phyloP scores from a whole-genome alignment of 2,329 filamentous ascomycete species.

The Macrophomina pseudophaseolina region DNA sequence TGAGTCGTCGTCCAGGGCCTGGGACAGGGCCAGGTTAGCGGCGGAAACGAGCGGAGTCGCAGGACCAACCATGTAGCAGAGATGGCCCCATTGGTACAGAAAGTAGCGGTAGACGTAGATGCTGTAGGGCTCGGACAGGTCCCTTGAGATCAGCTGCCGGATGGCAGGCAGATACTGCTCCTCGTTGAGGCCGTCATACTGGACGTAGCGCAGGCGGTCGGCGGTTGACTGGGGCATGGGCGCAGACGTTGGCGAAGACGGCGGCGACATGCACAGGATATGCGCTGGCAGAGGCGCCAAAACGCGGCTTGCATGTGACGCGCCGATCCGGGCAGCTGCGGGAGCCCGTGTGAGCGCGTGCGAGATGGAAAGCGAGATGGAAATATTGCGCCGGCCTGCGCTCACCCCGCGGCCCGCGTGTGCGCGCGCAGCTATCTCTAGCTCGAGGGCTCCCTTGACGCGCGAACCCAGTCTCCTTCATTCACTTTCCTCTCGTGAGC shows the following conservation, averaged over 20 bases:
- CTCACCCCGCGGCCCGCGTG: background rate
- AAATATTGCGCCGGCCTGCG: background rate
- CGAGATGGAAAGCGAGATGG: background rate
- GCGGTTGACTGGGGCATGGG: conserved; percentile 8
- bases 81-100: conserved; percentile 92
- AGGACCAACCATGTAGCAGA: conserved; percentile 83
- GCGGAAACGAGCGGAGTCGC: conserved; percentile 9
- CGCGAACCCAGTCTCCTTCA: background rate
- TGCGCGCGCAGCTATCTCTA: background rate
- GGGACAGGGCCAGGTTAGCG: conserved; percentile 5
- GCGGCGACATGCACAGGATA: conserved; percentile 1
- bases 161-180: conserved; percentile 79
- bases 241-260: background rate
- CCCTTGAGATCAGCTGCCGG: conserved; percentile 89
- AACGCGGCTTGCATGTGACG: conserved; percentile 2
- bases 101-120: conserved; percentile 99
- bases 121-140: conserved; percentile 96
- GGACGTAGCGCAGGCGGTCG: conserved; percentile 60
- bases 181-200: conserved; percentile 65
- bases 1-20: conserved; percentile 43
- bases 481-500: background rate
- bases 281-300: background rate
- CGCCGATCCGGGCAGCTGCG: background rate
- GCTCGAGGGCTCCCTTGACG: background rate
- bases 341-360: background rate